These are phyloP conservation scores for Lasiosphaeriaceae sp. DNA, from an alignment of 495 filamentous ascomycete genomes.

Conservation along the genomic window DNA sequence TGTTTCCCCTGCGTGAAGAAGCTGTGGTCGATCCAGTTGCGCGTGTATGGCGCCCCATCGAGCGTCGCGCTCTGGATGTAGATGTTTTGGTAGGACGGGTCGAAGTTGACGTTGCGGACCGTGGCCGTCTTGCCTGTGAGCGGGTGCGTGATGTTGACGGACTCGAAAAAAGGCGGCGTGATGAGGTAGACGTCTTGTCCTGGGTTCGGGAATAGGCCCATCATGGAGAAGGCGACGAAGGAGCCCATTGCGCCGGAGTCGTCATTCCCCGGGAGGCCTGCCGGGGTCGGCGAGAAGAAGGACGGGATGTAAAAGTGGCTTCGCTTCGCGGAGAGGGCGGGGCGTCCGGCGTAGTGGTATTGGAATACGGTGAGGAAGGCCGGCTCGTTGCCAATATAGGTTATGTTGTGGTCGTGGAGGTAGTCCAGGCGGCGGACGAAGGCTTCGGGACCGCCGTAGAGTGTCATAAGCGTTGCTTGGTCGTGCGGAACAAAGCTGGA, in stretches of 20 bases:
- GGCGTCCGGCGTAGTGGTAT: conserved; percentile 68
- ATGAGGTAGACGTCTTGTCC: conserved; percentile 76
- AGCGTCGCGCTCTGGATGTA: conserved; percentile 72
- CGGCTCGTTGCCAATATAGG: conserved; percentile 71
- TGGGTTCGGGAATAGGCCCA: conserved; percentile 70
- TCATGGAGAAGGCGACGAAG: conserved; percentile 66
- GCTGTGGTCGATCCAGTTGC: conserved; percentile 70
- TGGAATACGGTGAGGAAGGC: conserved; percentile 66
- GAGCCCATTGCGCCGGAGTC: conserved; percentile 71
- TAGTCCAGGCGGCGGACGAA: conserved; percentile 62
- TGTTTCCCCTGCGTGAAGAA: conserved; percentile 70
- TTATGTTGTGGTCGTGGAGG: conserved; percentile 60
- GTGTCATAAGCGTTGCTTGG: conserved; percentile 57
- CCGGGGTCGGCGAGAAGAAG: conserved; percentile 56
- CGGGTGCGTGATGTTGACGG: conserved; percentile 58
- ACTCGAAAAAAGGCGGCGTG: conserved; percentile 61
- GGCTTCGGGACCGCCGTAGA: conserved; percentile 55
- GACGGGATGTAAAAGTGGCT: conserved; percentile 65
- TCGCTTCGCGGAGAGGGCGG: conserved; percentile 57
- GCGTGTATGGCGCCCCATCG: conserved; percentile 59
- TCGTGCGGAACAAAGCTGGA: conserved; percentile 64
- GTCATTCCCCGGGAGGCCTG: conserved; percentile 68
- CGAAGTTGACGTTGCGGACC: conserved; percentile 59
- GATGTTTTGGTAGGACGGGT: conserved; percentile 56
- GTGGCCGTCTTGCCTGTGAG: conserved; percentile 60